phyloP scores from a whole-genome alignment of 257 asterid species.

The Catharanthus roseus region DNA sequence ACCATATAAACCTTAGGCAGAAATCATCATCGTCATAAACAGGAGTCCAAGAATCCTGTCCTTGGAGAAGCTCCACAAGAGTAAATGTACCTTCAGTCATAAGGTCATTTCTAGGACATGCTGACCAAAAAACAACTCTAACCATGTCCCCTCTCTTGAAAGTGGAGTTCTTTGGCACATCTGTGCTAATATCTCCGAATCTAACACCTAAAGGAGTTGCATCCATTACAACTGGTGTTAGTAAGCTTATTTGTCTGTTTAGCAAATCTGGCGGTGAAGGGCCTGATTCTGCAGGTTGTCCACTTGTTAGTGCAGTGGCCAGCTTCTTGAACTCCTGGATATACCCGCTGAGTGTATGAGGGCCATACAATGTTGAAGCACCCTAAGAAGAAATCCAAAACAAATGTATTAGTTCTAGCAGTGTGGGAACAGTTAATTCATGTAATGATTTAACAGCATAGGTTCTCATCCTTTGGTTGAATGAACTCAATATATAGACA shows the following conservation, averaged over 20 bases:
- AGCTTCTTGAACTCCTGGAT: conserved; percentile 80
- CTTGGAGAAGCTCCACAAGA: conserved; percentile 74
- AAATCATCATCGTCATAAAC: conserved; percentile 85
- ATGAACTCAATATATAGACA: not conserved
- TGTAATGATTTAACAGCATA: not conserved
- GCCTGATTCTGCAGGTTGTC: conserved; percentile 51
- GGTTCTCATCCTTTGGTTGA: not conserved
- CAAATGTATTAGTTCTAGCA: not conserved
- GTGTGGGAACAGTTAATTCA: no score
- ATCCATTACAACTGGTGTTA: conserved; percentile 69
- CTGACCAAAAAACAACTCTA: conserved; percentile 76
- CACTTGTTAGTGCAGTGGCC: conserved; percentile 50
- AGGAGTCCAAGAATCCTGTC: conserved; percentile 66
- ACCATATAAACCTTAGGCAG: conserved; percentile 85
- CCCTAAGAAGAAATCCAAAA: conserved; percentile 44
- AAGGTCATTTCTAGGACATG: conserved; percentile 91
- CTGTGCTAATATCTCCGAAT: conserved; percentile 64
- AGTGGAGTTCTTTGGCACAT: conserved; percentile 69
- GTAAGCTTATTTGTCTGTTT: conserved; percentile 64
- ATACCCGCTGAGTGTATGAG: conserved; percentile 83
- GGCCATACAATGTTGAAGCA: conserved; percentile 88
- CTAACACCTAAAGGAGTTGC: conserved; percentile 56
- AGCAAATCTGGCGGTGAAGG: conserved; percentile 84
- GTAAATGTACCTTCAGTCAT: conserved; percentile 98
- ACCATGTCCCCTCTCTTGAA: conserved; percentile 61